Base-by-base conservation (phyloP, 2,329 filamentous ascomycete species). In the Colletotrichum somersetense region DNA sequence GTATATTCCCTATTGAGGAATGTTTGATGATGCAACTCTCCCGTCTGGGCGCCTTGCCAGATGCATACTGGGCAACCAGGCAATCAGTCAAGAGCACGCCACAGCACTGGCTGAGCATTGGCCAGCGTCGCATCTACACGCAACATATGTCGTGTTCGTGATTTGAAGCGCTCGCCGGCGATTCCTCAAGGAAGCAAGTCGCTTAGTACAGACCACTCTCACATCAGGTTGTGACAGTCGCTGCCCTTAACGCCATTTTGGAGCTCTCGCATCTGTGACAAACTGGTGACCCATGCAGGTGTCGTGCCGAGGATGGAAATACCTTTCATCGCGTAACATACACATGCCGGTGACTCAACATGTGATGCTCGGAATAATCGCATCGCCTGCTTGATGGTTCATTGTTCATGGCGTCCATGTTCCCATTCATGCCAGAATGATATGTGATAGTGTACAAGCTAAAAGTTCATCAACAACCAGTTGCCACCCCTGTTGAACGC, bases 401-500 rank as follows among this genome's bases (percentile, higher is more conserved):
- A 35, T 55, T 59, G 53, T 55, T 33, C 35, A 52, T 48, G 38
- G 55, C 20, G 40, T 70, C 46, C 35, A 52, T 8, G 7, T 69
- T 70, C 40, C 18, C 20, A 44, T 70, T 65, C 55, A 56, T 70
- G 66, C 40, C 48, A 23, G 6, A 30, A 26, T 58, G 65, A 63
- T 46, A 10, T 53, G 38, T 55, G 40, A 8, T 65, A 72, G 46
- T 72, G 30, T 70, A 72, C 70, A 70, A 70, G 38, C 33, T 23
- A 46, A 33, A 42, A 16, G 53, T 50, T 65, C 59, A 40, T 59
- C 48, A 61, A 56, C 46, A 58, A 40, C 52, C 40, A 33, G 46
- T 40, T 33, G 38, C 55, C 52, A 35, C 52, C 44, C 20, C 20
- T 26, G 42, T 35, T 67, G 58, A 44, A 33, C 38, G 44, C 52